Base-by-base conservation (phyloP, 495 filamentous ascomycete species). In the Tuber brumale region DNA sequence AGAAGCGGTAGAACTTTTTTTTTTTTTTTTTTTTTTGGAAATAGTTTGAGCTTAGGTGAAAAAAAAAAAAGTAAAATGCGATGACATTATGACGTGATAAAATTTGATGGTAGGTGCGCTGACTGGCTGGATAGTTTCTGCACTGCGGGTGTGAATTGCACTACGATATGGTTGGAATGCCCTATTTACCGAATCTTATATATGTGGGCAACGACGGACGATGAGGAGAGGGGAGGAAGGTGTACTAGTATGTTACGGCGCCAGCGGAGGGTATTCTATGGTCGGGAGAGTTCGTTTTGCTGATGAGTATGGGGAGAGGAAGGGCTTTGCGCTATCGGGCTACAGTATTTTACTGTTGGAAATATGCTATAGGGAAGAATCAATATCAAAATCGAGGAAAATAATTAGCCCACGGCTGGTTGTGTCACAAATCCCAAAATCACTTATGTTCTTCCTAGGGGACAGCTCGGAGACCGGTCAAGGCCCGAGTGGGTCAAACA, bases 91-190 rank as follows among this genome's bases (percentile, higher is more conserved):
- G 27, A 66, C 51, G 27, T 61, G 27, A 66, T 18, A 31, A 66
- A 35, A 31, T 35, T 66, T 35, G 31, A 35, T 66, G 27, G 57
- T 66, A 66, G 57, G 14, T 16, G 57, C 57, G 27, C 57, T 66
- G 27, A 66, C 57, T 66, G 57, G 57, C 27, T 66, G 27, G 12
- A 8, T 18, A 18, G 5, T 31, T 66, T 66, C 6, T 66, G 57
- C 57, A 66, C 57, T 66, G 57, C 57, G 57, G 57, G n/a, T 66
- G 57, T 18, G 57, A 66, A 66, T 66, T 66, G 57, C 57, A 66
- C 57, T 66, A 66, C n/a, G n/a, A 27, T 61, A 27, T 31, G 2
- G 57, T 31, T 61, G 57, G 31, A n/a, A 10, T 23, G 14, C n/a
- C 27, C 19, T 66, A 27, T 19, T 66, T 66, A 1, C 57, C 57